Percentiles rank a stretch among this genome's conserved stretches.
Conservation (phyloP, 2,329 filamentous ascomycete species). For the Xylariomycetidae sp. region DNA sequence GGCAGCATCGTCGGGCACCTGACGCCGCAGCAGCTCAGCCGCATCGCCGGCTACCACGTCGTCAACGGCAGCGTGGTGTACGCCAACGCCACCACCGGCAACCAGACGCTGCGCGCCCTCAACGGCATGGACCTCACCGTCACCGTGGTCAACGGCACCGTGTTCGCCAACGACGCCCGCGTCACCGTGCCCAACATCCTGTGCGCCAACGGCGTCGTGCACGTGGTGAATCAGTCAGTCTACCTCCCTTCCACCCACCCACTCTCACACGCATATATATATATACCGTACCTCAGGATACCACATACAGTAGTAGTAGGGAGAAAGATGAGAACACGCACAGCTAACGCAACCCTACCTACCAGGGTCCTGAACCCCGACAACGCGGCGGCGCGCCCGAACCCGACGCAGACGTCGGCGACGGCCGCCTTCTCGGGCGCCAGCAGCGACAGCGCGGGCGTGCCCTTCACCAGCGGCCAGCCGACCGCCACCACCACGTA, state of each 20-base stretch:
- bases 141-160: conserved; percentile 31
- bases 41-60: conserved; percentile 59
- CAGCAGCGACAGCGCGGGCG: conserved; percentile 35
- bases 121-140: conserved; percentile 44
- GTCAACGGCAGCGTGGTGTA: conserved; percentile 50
- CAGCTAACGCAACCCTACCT: background rate
- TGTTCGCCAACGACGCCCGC: conserved; percentile 45
- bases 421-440: conserved; percentile 49
- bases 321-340: too few species aligned
- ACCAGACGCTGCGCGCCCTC: conserved; percentile 27
- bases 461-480: conserved; percentile 52
- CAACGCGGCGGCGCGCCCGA: conserved; percentile 37
- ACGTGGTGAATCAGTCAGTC: conserved; percentile 50
- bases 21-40: conserved; percentile 38
- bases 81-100: conserved; percentile 29
- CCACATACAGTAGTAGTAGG: too few species aligned
- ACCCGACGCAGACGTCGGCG: conserved; percentile 37
- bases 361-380: conserved; percentile 50
- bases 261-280: too few species aligned
- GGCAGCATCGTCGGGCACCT: conserved; percentile 45
- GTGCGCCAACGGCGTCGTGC: conserved; percentile 49
- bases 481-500: conserved; percentile 34
- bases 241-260: background rate
- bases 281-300: too few species aligned
- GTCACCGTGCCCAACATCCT: conserved; percentile 44